Percentiles rank a stretch among this genome's conserved stretches.
Conservation (phyloP, 2,329 filamentous ascomycete genomes). For the Trichoderma brevicompactum region DNA sequence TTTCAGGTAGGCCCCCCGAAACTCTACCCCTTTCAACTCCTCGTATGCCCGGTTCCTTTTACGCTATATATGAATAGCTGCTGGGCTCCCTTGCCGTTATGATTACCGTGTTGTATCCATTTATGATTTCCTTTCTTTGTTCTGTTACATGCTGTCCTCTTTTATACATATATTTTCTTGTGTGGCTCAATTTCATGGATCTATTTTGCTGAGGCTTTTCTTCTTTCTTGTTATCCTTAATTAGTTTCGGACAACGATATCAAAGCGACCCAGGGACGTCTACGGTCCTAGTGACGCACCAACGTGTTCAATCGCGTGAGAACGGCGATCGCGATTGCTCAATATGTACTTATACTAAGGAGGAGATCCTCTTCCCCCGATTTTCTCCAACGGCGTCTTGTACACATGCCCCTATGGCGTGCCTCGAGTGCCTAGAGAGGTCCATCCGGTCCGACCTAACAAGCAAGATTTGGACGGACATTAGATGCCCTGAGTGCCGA, state of each 20-base stretch:
- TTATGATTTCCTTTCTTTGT: background rate
- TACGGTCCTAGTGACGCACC: constrained; percentile 40
- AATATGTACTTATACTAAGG: constrained; percentile 45
- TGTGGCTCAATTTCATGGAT: background rate
- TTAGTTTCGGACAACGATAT: constrained; percentile 44
- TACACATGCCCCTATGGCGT: constrained; percentile 41
- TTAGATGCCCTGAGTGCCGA: constrained; percentile 58
- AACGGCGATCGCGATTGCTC: constrained; percentile 40
- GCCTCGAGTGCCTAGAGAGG: constrained; percentile 42
- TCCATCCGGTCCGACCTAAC: constrained; percentile 44
- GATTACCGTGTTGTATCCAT: background rate
- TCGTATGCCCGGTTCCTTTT: constrained; percentile 14
- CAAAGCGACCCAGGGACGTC: constrained; percentile 36
- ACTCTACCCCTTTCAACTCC: constrained; percentile 6
- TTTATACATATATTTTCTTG: background rate
- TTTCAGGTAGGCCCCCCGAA: constrained; percentile 38
- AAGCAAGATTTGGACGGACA: constrained; percentile 48
- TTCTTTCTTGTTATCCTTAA: background rate
- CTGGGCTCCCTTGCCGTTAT: background rate
- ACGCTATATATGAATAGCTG: background rate
- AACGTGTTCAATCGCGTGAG: constrained; percentile 35
- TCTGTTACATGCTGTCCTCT: background rate
- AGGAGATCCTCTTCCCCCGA: constrained; percentile 39
- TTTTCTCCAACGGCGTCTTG: constrained; percentile 42
- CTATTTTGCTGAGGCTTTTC: constrained; percentile 16